Percentiles rank a stretch among this genome's conserved stretches.
Evolutionary conservation across 2,329 filamentous ascomycete species (phyloP).

Genomic region (Cordyceps cateniannulata): DNA sequence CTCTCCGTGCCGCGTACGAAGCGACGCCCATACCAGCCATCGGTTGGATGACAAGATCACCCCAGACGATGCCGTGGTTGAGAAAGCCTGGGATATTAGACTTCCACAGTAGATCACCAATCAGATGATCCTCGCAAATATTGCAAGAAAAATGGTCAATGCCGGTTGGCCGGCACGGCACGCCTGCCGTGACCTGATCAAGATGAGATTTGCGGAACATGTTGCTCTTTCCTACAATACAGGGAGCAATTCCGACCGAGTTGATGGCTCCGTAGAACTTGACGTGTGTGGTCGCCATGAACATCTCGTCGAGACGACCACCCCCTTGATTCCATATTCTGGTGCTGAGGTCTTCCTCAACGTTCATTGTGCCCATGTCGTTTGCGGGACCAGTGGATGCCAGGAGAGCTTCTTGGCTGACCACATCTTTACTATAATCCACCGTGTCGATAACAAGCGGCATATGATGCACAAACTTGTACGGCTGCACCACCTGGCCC

Average conservation of each 20-base stretch:
- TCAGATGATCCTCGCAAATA: conserved; percentile 96
- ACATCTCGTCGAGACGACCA: conserved; percentile 85
- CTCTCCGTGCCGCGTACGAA: conserved; percentile 73
- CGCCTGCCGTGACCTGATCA: conserved; percentile 57
- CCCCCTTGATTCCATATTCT: conserved; percentile 48
- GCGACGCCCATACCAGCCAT: conserved; percentile 71
- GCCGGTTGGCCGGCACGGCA: conserved; percentile 48
- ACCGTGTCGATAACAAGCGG: conserved; percentile 78
- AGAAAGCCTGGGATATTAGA: conserved; percentile 55
- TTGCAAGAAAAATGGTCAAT: conserved; percentile 93
- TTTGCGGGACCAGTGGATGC: conserved; percentile 27
- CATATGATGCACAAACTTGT: conserved; percentile 93
- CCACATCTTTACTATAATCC: conserved; percentile 19
- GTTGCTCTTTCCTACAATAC: conserved; percentile 93
- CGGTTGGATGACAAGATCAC: conserved; percentile 85
- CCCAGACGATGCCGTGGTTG: conserved; percentile 79
- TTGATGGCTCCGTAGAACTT: conserved; percentile 99
- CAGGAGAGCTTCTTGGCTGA: conserved; percentile 25
- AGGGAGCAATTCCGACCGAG: conserved; percentile 81
- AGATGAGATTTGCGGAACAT: conserved; percentile 96
- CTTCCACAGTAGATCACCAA: conserved; percentile 86
- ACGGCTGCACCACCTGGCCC: conserved; percentile 48
- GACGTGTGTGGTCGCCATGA: conserved; percentile 86
- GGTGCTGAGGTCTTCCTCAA: conserved; percentile 18
- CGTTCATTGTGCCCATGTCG: conserved; percentile 12